Conservation (phyloP, 352 stramenopile genomes). For the Pythium guiyangense region DNA sequence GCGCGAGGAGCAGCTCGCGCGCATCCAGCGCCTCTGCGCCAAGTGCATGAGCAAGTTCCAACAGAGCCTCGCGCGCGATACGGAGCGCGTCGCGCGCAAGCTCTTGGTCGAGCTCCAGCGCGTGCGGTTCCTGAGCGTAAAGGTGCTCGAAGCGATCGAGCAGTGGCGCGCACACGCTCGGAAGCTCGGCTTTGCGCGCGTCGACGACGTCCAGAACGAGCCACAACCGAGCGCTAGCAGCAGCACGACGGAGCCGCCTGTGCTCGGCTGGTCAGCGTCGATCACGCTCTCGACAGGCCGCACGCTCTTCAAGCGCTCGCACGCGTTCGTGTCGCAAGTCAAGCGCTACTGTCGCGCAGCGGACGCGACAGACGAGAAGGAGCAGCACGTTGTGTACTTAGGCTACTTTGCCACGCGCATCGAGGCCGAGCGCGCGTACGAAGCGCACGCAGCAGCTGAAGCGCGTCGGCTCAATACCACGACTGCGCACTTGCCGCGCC, state of each 20-base stretch:
- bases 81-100: conserved; percentile 22
- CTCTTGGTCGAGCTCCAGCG: conserved; percentile 46
- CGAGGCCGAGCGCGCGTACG: conserved; percentile 68
- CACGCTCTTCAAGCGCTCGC: conserved; percentile 65
- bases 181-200: conserved; percentile 42
- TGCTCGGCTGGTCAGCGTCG: conserved; percentile 59
- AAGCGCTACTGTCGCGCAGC: conserved; percentile 66
- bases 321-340: conserved; percentile 60
- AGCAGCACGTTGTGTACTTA: conserved; percentile 63
- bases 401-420: conserved; percentile 62
- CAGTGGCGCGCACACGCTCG: conserved; percentile 52
- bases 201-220: background rate
- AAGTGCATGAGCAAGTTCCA: conserved; percentile 71
- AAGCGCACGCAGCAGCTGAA: conserved; percentile 53
- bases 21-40: conserved; percentile 22
- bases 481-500: conserved; percentile 37
- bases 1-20: conserved; percentile 54
- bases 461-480: conserved; percentile 67
- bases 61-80: conserved; percentile 50
- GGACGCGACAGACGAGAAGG: conserved; percentile 44
- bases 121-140: conserved; percentile 61
- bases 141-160: conserved; percentile 65
- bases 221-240: background rate
- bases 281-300: conserved; percentile 66
- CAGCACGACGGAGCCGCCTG: conserved; percentile 15